These are phyloP conservation scores for Geotrichum macrosporum DNA, from an alignment of 1,139 yeast genomes.

Conservation along the genomic window DNA sequence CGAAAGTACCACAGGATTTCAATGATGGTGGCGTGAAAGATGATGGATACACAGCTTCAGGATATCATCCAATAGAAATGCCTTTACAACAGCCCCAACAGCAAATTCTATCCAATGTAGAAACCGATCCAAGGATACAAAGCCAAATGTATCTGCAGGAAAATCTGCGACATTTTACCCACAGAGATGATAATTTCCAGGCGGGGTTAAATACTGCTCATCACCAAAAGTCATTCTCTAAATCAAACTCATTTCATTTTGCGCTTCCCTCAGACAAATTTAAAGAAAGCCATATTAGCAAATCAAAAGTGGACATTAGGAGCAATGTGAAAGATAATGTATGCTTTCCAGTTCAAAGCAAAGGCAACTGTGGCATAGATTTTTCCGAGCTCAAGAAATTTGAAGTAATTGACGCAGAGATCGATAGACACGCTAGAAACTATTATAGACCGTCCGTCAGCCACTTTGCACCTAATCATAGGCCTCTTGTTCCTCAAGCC, in stretches of 20 bases:
- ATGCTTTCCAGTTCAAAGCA: slow-evolving; percentile 87
- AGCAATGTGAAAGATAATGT: slow-evolving; percentile 93
- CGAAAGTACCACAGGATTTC: slow-evolving; percentile 4
- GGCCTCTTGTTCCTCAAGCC: slow-evolving; percentile 21
- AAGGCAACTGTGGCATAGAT: slow-evolving; percentile 36
- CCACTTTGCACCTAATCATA: slow-evolving; percentile 3
- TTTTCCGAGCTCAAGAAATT: slow-evolving; percentile 40
- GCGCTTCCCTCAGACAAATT: not conserved
- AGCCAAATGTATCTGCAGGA: too few species aligned
- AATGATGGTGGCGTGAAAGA: not conserved
- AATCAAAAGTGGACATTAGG: slow-evolving; percentile 33
- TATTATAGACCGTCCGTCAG: slow-evolving; percentile 17
- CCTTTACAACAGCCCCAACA: too few species aligned
- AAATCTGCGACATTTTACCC: too few species aligned
- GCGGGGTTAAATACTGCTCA: not conserved
- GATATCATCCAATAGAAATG: too few species aligned
- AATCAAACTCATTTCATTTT: slow-evolving; percentile 13
- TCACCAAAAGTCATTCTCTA: slow-evolving; percentile 25
- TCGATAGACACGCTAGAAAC: slow-evolving; percentile 8
- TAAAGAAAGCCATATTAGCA: slow-evolving; percentile 23
- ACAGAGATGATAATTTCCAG: too few species aligned
- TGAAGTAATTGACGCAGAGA: slow-evolving; percentile 28
- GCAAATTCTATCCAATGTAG: too few species aligned
- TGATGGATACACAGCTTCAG: not conserved
- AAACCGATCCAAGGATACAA: too few species aligned